Evolutionary conservation across 2,329 filamentous ascomycete genomes (phyloP).

Genomic region (Orbilia blumenaviensis): DNA sequence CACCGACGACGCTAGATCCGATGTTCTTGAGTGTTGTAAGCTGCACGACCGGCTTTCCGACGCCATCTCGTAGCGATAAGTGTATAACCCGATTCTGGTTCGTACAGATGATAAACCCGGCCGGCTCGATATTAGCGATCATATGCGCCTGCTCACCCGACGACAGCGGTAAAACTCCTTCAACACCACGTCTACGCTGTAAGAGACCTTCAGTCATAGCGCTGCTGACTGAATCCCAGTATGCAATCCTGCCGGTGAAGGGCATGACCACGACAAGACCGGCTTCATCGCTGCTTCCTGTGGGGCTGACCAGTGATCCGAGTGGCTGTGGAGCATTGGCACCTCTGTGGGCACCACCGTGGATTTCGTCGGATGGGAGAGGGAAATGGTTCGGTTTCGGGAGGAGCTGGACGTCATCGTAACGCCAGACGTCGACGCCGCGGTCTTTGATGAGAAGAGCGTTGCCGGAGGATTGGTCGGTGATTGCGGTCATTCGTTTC

Average conservation of each 20-base stretch:
- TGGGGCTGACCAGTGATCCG: constrained; percentile 81
- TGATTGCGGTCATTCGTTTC: constrained; percentile 59
- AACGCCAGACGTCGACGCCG: constrained; percentile 90
- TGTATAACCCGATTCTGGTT: constrained; percentile 88
- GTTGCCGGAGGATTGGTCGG: constrained; percentile 71
- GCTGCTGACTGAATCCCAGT: constrained; percentile 86
- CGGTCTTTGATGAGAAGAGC: constrained; percentile 82
- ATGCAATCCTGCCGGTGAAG: constrained; percentile 82
- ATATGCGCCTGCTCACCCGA: constrained; percentile 80
- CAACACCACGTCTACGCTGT: constrained; percentile 57
- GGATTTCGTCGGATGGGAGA: constrained; percentile 70
- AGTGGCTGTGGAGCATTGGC: constrained; percentile 78
- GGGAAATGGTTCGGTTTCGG: constrained; percentile 82
- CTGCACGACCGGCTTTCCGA: constrained; percentile 82
- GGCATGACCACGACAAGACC: constrained; percentile 89
- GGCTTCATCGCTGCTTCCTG: constrained; percentile 79
- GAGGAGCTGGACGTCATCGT: constrained; percentile 73
- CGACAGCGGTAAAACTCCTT: constrained; percentile 65
- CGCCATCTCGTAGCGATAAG: constrained; percentile 82
- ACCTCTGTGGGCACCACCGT: constrained; percentile 67
- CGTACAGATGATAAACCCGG: constrained; percentile 84
- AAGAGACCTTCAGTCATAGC: constrained; percentile 58
- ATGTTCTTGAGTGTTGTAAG: constrained; percentile 77
- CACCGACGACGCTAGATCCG: constrained; percentile 61
- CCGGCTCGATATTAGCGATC: constrained; percentile 82